A percentile compares a stretch with the other conserved stretches of the same genome.
Evolutionary conservation across 202 grass and related monocot genomes (phyloP).

Genomic region (Setaria viridis): DNA sequence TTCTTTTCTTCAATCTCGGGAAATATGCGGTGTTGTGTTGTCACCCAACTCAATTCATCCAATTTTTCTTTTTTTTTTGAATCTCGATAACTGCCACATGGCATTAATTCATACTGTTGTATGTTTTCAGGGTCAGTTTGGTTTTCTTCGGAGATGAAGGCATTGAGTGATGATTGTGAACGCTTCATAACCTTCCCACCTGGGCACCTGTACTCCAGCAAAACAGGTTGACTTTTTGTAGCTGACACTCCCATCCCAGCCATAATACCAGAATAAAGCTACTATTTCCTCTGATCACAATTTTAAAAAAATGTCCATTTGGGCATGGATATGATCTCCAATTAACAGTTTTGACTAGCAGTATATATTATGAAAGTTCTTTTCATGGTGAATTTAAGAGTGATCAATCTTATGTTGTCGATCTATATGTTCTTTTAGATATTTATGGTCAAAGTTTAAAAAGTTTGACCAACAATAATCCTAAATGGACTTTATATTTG

Average conservation of each 20-base stretch:
- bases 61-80: background rate
- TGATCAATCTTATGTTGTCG: background rate
- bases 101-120: slow-evolving; percentile 33
- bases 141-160: slow-evolving; percentile 99
- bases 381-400: background rate
- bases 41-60: background rate
- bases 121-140: slow-evolving; percentile 88
- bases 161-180: slow-evolving; percentile 95
- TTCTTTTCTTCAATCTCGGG: background rate
- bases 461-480: no score
- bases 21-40: background rate
- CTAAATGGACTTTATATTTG: no score
- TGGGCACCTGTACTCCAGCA: slow-evolving; percentile 98
- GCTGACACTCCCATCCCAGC: background rate
- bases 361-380: background rate
- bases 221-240: slow-evolving; percentile 68
- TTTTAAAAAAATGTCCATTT: background rate
- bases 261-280: slow-evolving; percentile 16
- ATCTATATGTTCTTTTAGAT: background rate
- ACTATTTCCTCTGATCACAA: background rate
- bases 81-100: background rate
- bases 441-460: no score
- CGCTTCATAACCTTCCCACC: slow-evolving; percentile 93
- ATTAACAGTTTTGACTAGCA: background rate
- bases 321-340: background rate